Percentiles rank a stretch among this genome's conserved stretches.
Evolutionary conservation across 306 rosid species (phyloP).

Genomic region (Ziziphus jujuba): DNA sequence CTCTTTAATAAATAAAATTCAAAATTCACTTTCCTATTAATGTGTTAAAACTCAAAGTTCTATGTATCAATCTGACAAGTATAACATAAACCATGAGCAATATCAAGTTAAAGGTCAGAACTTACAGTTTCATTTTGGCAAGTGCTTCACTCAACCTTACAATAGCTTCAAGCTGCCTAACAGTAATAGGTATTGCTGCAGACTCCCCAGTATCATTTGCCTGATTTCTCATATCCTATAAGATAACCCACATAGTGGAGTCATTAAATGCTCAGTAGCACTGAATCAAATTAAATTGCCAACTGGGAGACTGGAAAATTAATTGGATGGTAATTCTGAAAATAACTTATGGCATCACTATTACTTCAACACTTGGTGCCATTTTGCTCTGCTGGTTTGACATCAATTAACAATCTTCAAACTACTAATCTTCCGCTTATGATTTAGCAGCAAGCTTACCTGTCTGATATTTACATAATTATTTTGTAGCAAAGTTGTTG

Average conservation of each 20-base stretch:
- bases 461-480: conserved; percentile 93
- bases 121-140: conserved; percentile 97
- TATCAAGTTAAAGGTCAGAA: conserved; percentile 18
- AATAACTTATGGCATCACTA: background rate
- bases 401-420: background rate
- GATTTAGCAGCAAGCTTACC: conserved; percentile 48
- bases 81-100: background rate
- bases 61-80: background rate
- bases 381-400: background rate
- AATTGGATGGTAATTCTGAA: conserved; percentile 4
- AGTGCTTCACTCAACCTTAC: conserved; percentile 93
- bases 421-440: background rate
- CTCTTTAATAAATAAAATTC: background rate
- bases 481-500: conserved; percentile 66
- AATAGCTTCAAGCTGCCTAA: conserved; percentile 96
- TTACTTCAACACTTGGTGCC: conserved; percentile 4
- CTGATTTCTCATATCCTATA: conserved; percentile 94
- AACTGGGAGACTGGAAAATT: conserved; percentile 1
- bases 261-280: conserved; percentile 1
- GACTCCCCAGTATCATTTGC: conserved; percentile 94
- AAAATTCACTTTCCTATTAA: background rate
- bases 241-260: conserved; percentile 17
- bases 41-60: background rate
- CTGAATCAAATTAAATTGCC: conserved; percentile 8
- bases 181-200: conserved; percentile 90